Evolutionary conservation across 768 basidiomycete species (phyloP), one percentile per base, ranked within the genome.

Genomic region (Amanita molliuscula): DNA sequence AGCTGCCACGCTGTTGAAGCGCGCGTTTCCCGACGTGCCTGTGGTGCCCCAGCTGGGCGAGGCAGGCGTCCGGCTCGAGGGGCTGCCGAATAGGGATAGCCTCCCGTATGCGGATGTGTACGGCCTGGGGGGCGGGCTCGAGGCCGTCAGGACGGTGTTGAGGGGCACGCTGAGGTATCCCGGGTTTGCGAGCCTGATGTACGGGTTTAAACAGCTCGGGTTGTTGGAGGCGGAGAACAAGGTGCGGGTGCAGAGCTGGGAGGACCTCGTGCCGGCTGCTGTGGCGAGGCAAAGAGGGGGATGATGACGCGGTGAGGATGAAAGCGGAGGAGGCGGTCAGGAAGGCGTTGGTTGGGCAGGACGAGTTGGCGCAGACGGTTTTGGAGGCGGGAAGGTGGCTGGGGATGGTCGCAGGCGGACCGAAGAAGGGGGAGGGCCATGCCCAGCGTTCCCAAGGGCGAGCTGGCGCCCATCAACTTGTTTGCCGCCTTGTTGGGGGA

Each of bases 151-250:
- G 44, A 85, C 89, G 1, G 67, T 94, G 44, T 65, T 96, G 57
- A 75, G 94, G 29, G 94, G 94, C 4, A 96, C 94, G 0, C 63
- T 96, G 40, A 77, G 93, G 82, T 94, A 96, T 62, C 84, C 86
- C 2, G 92, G 92, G 0, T 96, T 92, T 60, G 71, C 83, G 1
- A 65, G 69, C 3, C 64, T 91, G 16, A 81, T 96, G 75, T 73
- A 84, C 34, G 74, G 78, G 0, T 89, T 94, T 72, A 74, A 76
- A 36, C 54, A 62, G 6, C 67, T 91, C 21, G 92, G 92, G 0
- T 65, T 95, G 10, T 71, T 95, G 18, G 75, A 82, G 48, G 52
- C 60, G 2, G 54, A 58, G 3, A 51, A 64, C 2, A 56, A 61
- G 4, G 66, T 80, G n/a, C 44, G 53, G 1, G 61, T 74, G 26